Conservation (phyloP, 208 protist genomes). For the Angomonas deanei region DNA sequence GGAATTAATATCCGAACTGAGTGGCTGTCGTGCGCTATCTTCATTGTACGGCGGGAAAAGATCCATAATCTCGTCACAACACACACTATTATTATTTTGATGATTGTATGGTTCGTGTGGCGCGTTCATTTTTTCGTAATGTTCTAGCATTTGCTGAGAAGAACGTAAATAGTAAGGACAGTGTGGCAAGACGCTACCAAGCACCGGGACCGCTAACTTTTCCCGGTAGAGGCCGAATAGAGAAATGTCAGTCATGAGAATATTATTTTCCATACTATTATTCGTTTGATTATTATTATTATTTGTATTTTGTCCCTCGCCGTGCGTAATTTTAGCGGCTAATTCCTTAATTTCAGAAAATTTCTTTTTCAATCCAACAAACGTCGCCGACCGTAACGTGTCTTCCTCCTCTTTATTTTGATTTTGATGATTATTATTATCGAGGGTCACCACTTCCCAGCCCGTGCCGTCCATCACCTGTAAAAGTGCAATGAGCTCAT, state of each 20-base stretch:
- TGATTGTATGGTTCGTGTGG: too few relatives aligned
- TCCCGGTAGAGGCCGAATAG: slow-evolving; percentile 5
- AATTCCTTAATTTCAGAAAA: neutral
- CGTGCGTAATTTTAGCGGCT: neutral
- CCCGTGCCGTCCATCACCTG: slow-evolving; percentile 46
- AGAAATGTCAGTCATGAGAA: neutral
- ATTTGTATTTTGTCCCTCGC: neutral
- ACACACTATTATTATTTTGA: too few relatives aligned
- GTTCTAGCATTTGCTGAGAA: slow-evolving; percentile 32
- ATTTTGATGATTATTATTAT: slow-evolving; percentile 11
- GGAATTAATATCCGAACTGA: neutral
- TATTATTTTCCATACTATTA: neutral
- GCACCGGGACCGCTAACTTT: slow-evolving; percentile 42
- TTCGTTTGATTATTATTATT: neutral
- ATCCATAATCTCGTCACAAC: too few relatives aligned
- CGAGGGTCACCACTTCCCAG: slow-evolving; percentile 25
- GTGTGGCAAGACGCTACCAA: slow-evolving; percentile 32
- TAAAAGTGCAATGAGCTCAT: slow-evolving; percentile 40
- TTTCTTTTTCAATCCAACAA: neutral
- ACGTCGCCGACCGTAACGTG: neutral
- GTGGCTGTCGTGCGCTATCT: neutral
- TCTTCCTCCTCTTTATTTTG: neutral
- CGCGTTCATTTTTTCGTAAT: too few relatives aligned
- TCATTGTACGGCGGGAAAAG: neutral
- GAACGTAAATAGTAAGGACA: slow-evolving; percentile 54